phyloP scores from a whole-genome alignment of 306 rosid species.

The Chamaecrista fasciculata region DNA sequence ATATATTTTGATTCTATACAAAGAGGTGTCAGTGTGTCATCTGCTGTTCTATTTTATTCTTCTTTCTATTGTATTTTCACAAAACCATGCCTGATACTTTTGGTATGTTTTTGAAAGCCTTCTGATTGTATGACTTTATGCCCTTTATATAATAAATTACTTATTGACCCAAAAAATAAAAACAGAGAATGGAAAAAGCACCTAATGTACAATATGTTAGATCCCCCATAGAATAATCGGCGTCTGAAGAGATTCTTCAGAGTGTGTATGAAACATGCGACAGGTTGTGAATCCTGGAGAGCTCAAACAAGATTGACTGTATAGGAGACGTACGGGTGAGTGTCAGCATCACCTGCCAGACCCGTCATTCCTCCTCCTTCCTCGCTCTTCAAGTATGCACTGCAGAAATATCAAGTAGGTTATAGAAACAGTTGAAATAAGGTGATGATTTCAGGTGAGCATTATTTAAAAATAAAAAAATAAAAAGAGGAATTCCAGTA shows the following conservation, averaged over 20 bases:
- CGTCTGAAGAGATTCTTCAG: constrained; percentile 27
- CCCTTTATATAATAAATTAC: no score
- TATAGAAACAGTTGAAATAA: background rate
- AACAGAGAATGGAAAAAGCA: constrained; percentile 33
- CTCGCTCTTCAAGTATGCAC: constrained; percentile 63
- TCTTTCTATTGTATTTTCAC: no score
- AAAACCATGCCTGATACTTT: no score
- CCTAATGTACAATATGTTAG: constrained; percentile 42
- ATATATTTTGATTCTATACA: no score
- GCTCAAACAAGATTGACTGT: constrained; percentile 60
- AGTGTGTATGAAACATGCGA: constrained; percentile 15
- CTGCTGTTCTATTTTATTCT: no score
- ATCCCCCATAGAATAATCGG: constrained; percentile 38
- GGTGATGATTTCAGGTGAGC: no score
- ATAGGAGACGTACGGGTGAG: constrained; percentile 64
- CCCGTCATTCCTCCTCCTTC: constrained; percentile 66
- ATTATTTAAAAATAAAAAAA: no score
- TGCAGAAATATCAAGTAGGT: constrained; percentile 26
- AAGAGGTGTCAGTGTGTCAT: no score
- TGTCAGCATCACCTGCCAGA: constrained; percentile 59
- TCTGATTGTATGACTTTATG: no score
- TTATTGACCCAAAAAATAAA: no score
- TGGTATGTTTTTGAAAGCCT: no score
- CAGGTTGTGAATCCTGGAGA: background rate
- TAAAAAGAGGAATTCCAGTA: no score